These are phyloP conservation scores for Sugiyamaella paludigena DNA, from an alignment of 1,139 yeast species.

Conservation along the genomic window DNA sequence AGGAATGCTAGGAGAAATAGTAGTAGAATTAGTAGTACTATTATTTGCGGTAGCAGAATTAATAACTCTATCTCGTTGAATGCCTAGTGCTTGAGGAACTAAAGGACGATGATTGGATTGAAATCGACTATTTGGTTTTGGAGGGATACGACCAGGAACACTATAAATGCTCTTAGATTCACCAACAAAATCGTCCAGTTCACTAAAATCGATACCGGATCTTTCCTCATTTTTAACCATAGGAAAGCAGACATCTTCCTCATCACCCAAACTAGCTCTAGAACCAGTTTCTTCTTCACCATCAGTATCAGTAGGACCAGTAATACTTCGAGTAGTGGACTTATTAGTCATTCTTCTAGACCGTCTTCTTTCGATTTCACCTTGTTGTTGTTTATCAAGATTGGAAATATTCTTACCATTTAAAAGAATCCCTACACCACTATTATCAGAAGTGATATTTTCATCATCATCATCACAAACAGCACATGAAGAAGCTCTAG, in stretches of 20 bases:
- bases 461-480: constrained; percentile 23
- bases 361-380: constrained; percentile 14
- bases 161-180: constrained; percentile 11
- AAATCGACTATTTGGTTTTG: background rate
- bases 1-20: background rate
- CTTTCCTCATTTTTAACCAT: constrained; percentile 59
- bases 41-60: too few species aligned
- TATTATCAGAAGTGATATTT: constrained; percentile 7
- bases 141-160: background rate
- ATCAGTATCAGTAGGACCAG: constrained; percentile 3
- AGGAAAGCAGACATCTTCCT: constrained; percentile 97
- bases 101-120: constrained; percentile 17
- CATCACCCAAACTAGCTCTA: constrained; percentile 45
- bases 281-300: constrained; percentile 27
- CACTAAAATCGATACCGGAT: constrained; percentile 39
- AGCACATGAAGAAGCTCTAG: constrained; percentile 30
- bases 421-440: constrained; percentile 18
- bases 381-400: background rate
- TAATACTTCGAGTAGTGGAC: constrained; percentile 17
- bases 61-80: constrained; percentile 7
- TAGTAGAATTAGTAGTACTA: background rate
- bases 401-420: constrained; percentile 11
- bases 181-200: constrained; percentile 39
- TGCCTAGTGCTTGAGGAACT: constrained; percentile 14
- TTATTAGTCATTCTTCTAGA: constrained; percentile 26